phyloP scores from a whole-genome alignment of 73 alveolate genomes.

The Paramecium biaurelia region DNA sequence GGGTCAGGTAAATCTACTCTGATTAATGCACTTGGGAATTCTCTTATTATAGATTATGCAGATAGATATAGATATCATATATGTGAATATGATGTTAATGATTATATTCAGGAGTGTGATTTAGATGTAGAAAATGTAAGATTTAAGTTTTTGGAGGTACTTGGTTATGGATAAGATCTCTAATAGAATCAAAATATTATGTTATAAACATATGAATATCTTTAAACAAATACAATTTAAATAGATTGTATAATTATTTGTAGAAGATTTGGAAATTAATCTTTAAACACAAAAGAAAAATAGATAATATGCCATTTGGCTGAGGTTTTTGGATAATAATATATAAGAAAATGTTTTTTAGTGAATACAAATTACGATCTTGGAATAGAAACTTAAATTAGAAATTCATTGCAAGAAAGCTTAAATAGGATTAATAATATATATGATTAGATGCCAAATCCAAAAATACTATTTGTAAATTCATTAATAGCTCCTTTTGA shows the following conservation, averaged over 20 bases:
- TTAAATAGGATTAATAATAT: background rate
- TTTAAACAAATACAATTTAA: background rate
- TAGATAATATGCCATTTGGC: background rate
- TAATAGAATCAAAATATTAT: background rate
- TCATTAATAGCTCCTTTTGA: background rate
- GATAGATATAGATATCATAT: background rate
- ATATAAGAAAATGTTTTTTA: background rate
- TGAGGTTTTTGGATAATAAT: background rate
- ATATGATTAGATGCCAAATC: background rate
- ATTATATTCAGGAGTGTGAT: background rate
- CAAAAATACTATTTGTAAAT: background rate
- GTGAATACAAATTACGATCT: background rate
- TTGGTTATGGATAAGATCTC: background rate
- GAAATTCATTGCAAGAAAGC: background rate
- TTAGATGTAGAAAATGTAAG: background rate
- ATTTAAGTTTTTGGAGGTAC: background rate
- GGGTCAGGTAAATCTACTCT: background rate
- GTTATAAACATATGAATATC: background rate
- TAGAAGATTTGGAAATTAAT: background rate
- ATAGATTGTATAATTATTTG: background rate
- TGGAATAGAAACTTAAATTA: no score
- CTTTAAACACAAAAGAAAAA: background rate
- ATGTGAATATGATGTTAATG: background rate
- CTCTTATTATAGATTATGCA: background rate
- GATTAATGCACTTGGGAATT: background rate